Evolutionary conservation across 1,284 basidiomycete genomes (phyloP).

Genomic region (Phaffia rhodozyma): DNA sequence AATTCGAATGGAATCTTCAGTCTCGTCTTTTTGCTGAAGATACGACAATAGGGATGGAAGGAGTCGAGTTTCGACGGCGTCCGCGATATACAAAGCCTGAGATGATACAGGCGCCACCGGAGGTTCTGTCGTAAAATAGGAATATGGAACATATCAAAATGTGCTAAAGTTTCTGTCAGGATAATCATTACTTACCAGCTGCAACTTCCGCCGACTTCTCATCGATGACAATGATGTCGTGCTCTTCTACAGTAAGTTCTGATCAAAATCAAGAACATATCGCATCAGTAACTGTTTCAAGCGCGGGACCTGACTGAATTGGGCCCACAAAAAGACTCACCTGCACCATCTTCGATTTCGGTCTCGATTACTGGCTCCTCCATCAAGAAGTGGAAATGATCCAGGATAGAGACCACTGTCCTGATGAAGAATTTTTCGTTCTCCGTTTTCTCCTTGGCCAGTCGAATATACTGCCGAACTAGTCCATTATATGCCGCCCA

Average conservation of each 20-base stretch:
- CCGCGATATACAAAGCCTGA: slow-evolving; percentile 45
- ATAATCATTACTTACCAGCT: neutral
- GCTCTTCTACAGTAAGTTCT: neutral
- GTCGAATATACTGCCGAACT: slow-evolving; percentile 69
- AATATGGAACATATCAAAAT: slow-evolving; percentile 17
- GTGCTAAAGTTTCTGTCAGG: neutral
- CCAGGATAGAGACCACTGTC: slow-evolving; percentile 70
- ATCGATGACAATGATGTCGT: neutral
- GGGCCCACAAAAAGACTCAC: neutral
- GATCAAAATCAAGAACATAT: neutral
- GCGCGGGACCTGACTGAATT: too few relatives aligned
- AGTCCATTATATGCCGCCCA: slow-evolving; percentile 81
- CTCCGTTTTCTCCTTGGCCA: slow-evolving; percentile 57
- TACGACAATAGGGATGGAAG: slow-evolving; percentile 65
- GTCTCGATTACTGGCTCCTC: slow-evolving; percentile 39
- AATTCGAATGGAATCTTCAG: slow-evolving; percentile 71
- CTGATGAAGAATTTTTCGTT: slow-evolving; percentile 77
- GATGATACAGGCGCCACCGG: slow-evolving; percentile 29
- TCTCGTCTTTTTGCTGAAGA: slow-evolving; percentile 69
- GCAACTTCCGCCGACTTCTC: neutral
- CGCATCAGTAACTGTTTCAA: neutral
- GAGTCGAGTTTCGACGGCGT: slow-evolving; percentile 61
- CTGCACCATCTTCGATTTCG: slow-evolving; percentile 27
- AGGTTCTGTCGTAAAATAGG: slow-evolving; percentile 26
- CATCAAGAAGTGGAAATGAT: slow-evolving; percentile 86